Conservation (phyloP, 306 rosid species). For the Vigna unguiculata region DNA sequence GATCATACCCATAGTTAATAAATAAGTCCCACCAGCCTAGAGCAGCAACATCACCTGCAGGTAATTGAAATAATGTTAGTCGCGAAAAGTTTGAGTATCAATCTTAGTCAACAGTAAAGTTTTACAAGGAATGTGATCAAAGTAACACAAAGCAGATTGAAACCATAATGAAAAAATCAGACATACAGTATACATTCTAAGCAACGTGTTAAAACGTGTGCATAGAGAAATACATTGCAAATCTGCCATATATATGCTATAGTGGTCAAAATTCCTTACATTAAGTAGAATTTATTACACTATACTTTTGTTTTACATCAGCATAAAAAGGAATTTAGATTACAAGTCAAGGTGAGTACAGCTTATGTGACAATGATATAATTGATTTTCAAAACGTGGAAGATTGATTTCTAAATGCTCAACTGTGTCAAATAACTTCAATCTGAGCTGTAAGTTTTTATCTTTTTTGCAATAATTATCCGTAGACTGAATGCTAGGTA, state of each 20-base stretch:
- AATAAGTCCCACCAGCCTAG: conserved; percentile 99
- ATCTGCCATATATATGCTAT: not conserved
- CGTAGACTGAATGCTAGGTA: too few species aligned
- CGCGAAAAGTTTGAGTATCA: conserved; percentile 14
- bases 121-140: not conserved
- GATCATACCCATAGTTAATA: conserved; percentile 79
- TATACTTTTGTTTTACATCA: not conserved
- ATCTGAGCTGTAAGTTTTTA: not conserved
- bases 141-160: conserved; percentile 28
- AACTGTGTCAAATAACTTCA: conserved; percentile 23
- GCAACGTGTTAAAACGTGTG: not conserved
- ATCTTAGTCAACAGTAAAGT: conserved; percentile 7
- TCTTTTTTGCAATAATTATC: conserved; percentile 5
- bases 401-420: not conserved
- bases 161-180: conserved; percentile 4
- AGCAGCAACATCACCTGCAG: conserved; percentile 87
- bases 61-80: conserved; percentile 35
- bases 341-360: not conserved
- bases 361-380: conserved; percentile 9
- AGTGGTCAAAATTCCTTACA: not conserved
- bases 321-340: not conserved
- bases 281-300: not conserved
- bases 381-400: conserved; percentile 5
- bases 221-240: not conserved
- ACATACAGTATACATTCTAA: conserved; percentile 7